phyloP scores from a whole-genome alignment of 352 stramenopile species.

The Globisporangium cystogenes region DNA sequence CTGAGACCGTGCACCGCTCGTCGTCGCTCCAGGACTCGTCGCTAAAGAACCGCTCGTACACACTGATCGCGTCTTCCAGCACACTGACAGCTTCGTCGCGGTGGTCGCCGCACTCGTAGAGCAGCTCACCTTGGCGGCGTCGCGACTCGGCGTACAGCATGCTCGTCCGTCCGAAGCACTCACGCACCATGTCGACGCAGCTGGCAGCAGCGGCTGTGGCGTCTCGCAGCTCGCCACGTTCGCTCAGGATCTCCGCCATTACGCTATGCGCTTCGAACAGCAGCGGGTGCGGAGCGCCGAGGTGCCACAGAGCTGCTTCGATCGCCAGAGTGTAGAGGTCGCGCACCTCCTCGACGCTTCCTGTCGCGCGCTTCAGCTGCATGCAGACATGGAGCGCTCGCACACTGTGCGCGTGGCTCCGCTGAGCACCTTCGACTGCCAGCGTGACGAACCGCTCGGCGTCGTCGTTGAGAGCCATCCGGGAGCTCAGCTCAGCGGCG shows the following conservation, averaged over 20 bases:
- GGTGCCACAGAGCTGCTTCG: slow-evolving; percentile 27
- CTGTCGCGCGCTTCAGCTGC: slow-evolving; percentile 18
- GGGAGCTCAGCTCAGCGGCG: slow-evolving; percentile 27
- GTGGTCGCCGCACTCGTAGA: slow-evolving; percentile 13
- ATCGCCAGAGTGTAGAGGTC: slow-evolving; percentile 26
- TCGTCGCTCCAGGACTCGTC: slow-evolving; percentile 10
- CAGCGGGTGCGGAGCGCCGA: slow-evolving; percentile 31
- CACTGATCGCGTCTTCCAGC: slow-evolving; percentile 41
- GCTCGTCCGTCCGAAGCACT: slow-evolving; percentile 40
- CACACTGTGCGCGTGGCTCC: slow-evolving; percentile 21
- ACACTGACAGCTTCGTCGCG: slow-evolving; percentile 32
- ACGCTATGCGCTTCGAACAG: slow-evolving; percentile 37
- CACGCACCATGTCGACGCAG: slow-evolving; percentile 25
- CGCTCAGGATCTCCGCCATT: slow-evolving; percentile 35
- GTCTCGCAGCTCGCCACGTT: slow-evolving; percentile 18
- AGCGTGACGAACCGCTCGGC: slow-evolving; percentile 22
- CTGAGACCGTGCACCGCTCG: slow-evolving; percentile 1
- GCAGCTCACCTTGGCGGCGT: slow-evolving; percentile 30
- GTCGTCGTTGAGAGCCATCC: slow-evolving; percentile 15
- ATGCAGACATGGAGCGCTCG: slow-evolving; percentile 28
- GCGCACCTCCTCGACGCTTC: slow-evolving; percentile 14
- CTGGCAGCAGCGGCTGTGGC: slow-evolving; percentile 17
- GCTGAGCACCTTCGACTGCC: slow-evolving; percentile 28
- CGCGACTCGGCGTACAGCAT: slow-evolving; percentile 45
- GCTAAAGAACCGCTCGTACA: slow-evolving; percentile 47